phyloP scores from a whole-genome alignment of 192 early-diverging fungal genomes.

The Spinellus fusiger region DNA sequence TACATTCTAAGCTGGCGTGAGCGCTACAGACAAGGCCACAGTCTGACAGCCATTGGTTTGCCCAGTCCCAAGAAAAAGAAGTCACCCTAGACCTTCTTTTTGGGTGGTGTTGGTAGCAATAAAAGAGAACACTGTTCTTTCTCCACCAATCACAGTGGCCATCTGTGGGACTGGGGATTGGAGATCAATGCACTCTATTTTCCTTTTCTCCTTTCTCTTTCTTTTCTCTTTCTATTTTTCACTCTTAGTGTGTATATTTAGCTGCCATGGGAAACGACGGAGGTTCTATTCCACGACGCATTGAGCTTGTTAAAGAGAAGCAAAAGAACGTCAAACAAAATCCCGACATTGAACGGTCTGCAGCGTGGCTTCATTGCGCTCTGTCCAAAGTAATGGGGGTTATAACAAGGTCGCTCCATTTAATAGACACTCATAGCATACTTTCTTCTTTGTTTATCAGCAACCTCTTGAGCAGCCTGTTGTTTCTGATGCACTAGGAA shows the following conservation, averaged over 20 bases:
- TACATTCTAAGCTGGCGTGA: conserved; percentile 6
- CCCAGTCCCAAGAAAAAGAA: conserved; percentile 10
- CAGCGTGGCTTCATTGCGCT: conserved; percentile 70
- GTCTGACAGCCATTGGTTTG: background rate
- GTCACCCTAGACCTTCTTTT: no score
- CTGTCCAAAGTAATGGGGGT: conserved; percentile 60
- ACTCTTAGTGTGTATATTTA: no score
- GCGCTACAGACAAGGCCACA: background rate
- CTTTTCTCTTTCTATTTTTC: no score
- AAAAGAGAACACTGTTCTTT: background rate
- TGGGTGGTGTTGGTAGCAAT: no score
- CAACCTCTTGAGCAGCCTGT: conserved; percentile 55
- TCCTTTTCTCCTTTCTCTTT: background rate
- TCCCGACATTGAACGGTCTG: conserved; percentile 51
- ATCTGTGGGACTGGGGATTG: no score
- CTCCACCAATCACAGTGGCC: no score
- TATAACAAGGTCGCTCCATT: background rate
- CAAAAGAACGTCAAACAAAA: conserved; percentile 59
- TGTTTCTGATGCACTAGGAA: conserved; percentile 64
- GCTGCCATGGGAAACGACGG: conserved; percentile 78
- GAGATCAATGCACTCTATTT: background rate
- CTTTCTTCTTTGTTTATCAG: conserved; percentile 12
- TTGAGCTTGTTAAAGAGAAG: conserved; percentile 82
- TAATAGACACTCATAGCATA: background rate
- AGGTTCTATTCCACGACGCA: conserved; percentile 80